These are phyloP conservation scores for Hypoxylon sp. DNA, from an alignment of 2,329 filamentous ascomycete species.

Conservation along the genomic window DNA sequence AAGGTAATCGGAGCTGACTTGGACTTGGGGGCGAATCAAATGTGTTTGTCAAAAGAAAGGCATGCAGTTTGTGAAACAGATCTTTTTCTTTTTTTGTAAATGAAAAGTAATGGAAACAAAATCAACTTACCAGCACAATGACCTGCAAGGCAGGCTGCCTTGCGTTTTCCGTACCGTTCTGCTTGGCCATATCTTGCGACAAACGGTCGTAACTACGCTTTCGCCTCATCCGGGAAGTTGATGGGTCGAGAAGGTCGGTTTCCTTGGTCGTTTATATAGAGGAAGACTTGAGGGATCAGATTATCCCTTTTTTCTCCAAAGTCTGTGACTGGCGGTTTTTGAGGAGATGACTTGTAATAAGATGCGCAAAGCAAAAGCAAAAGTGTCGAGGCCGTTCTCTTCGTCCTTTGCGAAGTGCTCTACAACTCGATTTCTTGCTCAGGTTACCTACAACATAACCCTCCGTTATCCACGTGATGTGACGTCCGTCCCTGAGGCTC, in stretches of 20 bases:
- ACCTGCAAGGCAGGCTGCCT: slow-evolving; percentile 72
- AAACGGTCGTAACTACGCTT: slow-evolving; percentile 23
- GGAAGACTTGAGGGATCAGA: not conserved
- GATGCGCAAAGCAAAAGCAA: slow-evolving; percentile 18
- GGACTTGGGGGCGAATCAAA: slow-evolving; percentile 36
- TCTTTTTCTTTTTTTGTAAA: slow-evolving; percentile 9
- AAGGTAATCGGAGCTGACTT: slow-evolving; percentile 19
- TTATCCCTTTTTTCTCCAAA: not conserved
- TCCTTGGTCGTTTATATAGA: slow-evolving; percentile 3
- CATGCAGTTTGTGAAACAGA: slow-evolving; percentile 29
- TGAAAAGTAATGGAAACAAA: slow-evolving; percentile 34
- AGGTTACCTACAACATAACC: slow-evolving; percentile 18
- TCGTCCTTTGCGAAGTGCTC: slow-evolving; percentile 25
- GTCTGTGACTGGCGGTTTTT: slow-evolving; percentile 5
- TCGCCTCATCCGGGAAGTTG: slow-evolving; percentile 20
- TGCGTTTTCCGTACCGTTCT: slow-evolving; percentile 36
- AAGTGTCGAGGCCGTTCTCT: slow-evolving; percentile 27
- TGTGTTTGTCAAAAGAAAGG: slow-evolving; percentile 16
- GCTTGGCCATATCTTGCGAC: slow-evolving; percentile 40
- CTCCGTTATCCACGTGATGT: slow-evolving; percentile 36
- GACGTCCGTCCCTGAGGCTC: slow-evolving; percentile 18
- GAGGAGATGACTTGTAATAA: slow-evolving; percentile 7
- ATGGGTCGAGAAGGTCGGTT: not conserved
- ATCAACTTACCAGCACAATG: slow-evolving; percentile 75
- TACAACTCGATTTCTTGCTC: slow-evolving; percentile 23